These are phyloP conservation scores for Ceratopteris richardii DNA, from an alignment of 75 land plant species.

Conservation along the genomic window DNA sequence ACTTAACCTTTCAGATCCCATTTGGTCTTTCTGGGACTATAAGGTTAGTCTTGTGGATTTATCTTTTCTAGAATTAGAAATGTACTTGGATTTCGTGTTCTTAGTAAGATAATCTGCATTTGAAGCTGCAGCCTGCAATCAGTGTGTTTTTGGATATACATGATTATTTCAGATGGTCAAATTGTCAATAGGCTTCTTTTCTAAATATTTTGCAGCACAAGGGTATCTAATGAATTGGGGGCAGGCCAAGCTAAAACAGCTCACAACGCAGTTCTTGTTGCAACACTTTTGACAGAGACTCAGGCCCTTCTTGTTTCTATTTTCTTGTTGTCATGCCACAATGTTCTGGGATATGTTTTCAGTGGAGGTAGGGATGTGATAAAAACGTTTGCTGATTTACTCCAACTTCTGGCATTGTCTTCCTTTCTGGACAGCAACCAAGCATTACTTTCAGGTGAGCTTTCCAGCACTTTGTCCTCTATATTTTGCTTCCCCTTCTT, in stretches of 20 bases:
- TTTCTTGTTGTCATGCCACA: slow-evolving; percentile 10
- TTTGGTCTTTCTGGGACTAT: slow-evolving; percentile 19
- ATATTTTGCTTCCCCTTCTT: too few relatives aligned
- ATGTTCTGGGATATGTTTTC: slow-evolving; percentile 17
- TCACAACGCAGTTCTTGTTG: slow-evolving; percentile 18
- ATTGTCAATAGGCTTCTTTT: background rate
- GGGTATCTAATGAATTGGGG: slow-evolving; percentile 38
- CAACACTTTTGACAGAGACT: slow-evolving; percentile 6
- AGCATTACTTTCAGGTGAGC: slow-evolving; percentile 28
- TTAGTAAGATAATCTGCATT: too few relatives aligned
- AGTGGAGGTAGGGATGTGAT: slow-evolving; percentile 27
- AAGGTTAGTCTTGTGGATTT: slow-evolving; percentile 5
- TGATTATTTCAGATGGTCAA: background rate
- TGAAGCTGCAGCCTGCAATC: too few relatives aligned
- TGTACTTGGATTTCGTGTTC: too few relatives aligned
- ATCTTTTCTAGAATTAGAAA: too few relatives aligned
- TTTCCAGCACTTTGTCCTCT: too few relatives aligned
- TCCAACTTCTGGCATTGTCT: slow-evolving; percentile 17
- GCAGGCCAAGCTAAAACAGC: slow-evolving; percentile 32
- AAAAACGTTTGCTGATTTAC: slow-evolving; percentile 10
- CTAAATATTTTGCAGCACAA: slow-evolving; percentile 15
- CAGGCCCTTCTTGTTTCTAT: slow-evolving; percentile 18
- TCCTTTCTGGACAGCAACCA: slow-evolving; percentile 25
- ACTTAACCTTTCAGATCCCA: slow-evolving; percentile 13
- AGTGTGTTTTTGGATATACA: too few relatives aligned